Conservation (phyloP, 768 basidiomycete genomes). For the Saitozyma sp. region DNA sequence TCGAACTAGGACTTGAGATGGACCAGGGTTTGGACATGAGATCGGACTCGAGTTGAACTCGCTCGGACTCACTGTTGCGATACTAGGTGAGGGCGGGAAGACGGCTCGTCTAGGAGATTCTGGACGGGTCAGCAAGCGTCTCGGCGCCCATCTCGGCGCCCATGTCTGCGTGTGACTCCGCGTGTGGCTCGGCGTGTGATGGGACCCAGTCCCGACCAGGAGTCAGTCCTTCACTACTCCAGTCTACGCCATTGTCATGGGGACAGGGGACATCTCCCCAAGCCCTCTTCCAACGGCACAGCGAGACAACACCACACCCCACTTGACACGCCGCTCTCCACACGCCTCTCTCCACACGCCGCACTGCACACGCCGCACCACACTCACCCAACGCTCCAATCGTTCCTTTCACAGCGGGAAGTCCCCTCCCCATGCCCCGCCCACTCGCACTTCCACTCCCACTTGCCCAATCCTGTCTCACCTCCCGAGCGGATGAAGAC, state of each 20-base stretch:
- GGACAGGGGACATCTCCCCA: neutral
- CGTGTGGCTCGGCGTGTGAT: too few relatives aligned
- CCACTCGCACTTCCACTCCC: too few relatives aligned
- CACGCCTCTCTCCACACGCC: slow-evolving; percentile 1
- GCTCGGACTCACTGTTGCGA: neutral
- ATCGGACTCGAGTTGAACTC: neutral
- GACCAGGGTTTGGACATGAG: neutral
- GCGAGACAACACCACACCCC: neutral
- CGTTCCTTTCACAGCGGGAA: slow-evolving; percentile 42
- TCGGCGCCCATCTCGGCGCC: too few relatives aligned
- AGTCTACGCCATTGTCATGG: slow-evolving; percentile 1
- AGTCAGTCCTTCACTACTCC: neutral
- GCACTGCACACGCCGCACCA: neutral
- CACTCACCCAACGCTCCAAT: slow-evolving; percentile 40
- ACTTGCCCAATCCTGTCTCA: too few relatives aligned
- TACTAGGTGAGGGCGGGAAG: neutral
- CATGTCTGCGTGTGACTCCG: too few relatives aligned
- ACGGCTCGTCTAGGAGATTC: neutral
- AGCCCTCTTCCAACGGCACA: neutral
- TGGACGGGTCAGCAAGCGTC: neutral
- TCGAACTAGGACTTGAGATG: neutral
- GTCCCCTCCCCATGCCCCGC: neutral
- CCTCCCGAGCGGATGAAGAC: too few relatives aligned
- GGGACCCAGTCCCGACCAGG: neutral
- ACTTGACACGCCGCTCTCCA: neutral